Conservation (phyloP, 1,139 yeast genomes). For the Torulaspora pretoriensis region DNA sequence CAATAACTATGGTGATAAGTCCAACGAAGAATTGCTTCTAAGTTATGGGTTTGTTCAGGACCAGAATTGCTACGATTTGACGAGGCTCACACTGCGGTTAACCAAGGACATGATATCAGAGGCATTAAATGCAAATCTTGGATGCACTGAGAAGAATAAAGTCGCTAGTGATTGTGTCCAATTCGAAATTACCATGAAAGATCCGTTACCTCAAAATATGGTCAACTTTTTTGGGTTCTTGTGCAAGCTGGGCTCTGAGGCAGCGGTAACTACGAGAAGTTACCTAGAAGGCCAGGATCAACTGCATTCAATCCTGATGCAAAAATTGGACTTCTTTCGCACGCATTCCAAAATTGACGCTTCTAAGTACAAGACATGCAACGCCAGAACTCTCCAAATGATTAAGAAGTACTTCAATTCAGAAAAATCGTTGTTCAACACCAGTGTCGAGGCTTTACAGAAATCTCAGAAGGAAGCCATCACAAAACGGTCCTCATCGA, state of each 20-base stretch:
- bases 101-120: constrained; percentile 34
- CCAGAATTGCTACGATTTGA: constrained; percentile 53
- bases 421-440: constrained; percentile 47
- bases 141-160: constrained; percentile 15
- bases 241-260: constrained; percentile 30
- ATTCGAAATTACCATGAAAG: constrained; percentile 20
- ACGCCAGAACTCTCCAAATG: constrained; percentile 25
- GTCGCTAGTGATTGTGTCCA: constrained; percentile 26
- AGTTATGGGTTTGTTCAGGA: constrained; percentile 63
- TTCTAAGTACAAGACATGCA: constrained; percentile 10
- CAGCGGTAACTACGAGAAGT: constrained; percentile 31
- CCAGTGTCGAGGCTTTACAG: constrained; percentile 46
- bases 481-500: constrained; percentile 26
- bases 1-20: constrained; percentile 84
- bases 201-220: constrained; percentile 31
- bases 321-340: constrained; percentile 40
- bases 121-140: constrained; percentile 25
- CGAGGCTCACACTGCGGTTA: constrained; percentile 55
- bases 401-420: constrained; percentile 42
- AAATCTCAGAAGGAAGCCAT: constrained; percentile 50
- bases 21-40: constrained; percentile 63
- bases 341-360: constrained; percentile 16
- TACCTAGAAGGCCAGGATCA: constrained; percentile 41
- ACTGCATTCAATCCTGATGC: constrained; percentile 48
- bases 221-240: constrained; percentile 34